These are phyloP conservation scores for Neonectria punicea DNA, from an alignment of 2,329 filamentous ascomycete genomes.

Conservation along the genomic window DNA sequence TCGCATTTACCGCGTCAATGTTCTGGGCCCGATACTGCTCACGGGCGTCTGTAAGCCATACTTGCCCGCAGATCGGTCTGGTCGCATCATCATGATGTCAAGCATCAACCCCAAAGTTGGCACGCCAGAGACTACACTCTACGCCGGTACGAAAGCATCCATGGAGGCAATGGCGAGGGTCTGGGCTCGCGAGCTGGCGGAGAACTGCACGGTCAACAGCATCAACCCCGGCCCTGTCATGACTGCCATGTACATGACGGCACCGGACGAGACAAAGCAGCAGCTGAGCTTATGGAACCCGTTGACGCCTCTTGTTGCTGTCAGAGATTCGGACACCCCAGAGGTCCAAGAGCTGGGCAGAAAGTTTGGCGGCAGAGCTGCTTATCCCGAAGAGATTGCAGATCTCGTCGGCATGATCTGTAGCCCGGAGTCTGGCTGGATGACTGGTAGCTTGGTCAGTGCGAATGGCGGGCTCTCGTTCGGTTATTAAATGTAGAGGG, in stretches of 20 bases:
- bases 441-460: slow-evolving; percentile 72
- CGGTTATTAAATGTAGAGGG: background rate
- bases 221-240: slow-evolving; percentile 59
- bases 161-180: slow-evolving; percentile 71
- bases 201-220: slow-evolving; percentile 68
- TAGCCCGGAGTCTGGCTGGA: slow-evolving; percentile 69
- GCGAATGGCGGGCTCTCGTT: slow-evolving; percentile 62
- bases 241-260: slow-evolving; percentile 58
- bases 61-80: slow-evolving; percentile 65
- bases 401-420: slow-evolving; percentile 75
- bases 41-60: slow-evolving; percentile 64
- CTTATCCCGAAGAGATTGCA: slow-evolving; percentile 72
- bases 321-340: slow-evolving; percentile 44
- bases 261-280: slow-evolving; percentile 60
- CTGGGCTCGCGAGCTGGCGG: slow-evolving; percentile 68
- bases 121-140: slow-evolving; percentile 65
- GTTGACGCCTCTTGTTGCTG: slow-evolving; percentile 60
- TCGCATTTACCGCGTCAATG: slow-evolving; percentile 66
- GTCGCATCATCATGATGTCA: slow-evolving; percentile 67
- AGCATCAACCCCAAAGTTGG: slow-evolving; percentile 64
- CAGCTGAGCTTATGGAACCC: slow-evolving; percentile 50
- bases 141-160: slow-evolving; percentile 71
- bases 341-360: slow-evolving; percentile 55
- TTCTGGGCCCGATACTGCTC: slow-evolving; percentile 66
- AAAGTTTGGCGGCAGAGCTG: slow-evolving; percentile 61